These are phyloP conservation scores for Saccharomycopsis fermentans DNA, from an alignment of 805 yeast species.

Conservation along the genomic window DNA sequence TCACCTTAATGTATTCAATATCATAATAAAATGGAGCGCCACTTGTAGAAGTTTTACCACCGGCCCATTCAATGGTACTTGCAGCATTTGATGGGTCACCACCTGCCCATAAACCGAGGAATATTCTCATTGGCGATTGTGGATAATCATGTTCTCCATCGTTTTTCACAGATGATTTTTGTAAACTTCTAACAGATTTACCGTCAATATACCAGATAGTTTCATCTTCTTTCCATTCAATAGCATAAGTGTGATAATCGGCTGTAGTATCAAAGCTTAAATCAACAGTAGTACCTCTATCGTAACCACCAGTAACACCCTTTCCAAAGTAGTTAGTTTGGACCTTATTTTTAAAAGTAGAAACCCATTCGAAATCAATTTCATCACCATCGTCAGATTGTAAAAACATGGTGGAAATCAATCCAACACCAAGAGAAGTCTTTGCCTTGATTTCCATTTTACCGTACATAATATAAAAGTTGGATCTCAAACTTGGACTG, in stretches of 20 bases:
- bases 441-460: constrained; percentile 47
- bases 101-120: constrained; percentile 73
- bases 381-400: constrained; percentile 81
- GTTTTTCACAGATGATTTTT: constrained; percentile 22
- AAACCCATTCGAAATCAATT: constrained; percentile 81
- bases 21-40: constrained; percentile 63
- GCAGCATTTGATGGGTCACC: constrained; percentile 52
- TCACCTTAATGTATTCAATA: constrained; percentile 47
- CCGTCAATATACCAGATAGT: constrained; percentile 73
- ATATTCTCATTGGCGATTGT: constrained; percentile 72
- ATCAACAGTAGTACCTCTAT: constrained; percentile 48
- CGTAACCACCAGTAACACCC: constrained; percentile 68
- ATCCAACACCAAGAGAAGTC: constrained; percentile 54
- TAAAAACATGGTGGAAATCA: constrained; percentile 55
- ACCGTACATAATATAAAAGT: constrained; percentile 67
- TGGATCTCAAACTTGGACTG: constrained; percentile 52
- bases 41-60: constrained; percentile 57
- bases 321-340: constrained; percentile 77
- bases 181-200: constrained; percentile 49
- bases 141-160: constrained; percentile 66
- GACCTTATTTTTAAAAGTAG: constrained; percentile 63
- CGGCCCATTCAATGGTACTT: constrained; percentile 79
- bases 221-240: constrained; percentile 69
- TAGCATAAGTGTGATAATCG: constrained; percentile 65
- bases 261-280: constrained; percentile 54